Evolutionary conservation across 2,329 filamentous ascomycete genomes (phyloP), one percentile per base, ranked within the genome.

Genomic region (Rutstroemia sp.): DNA sequence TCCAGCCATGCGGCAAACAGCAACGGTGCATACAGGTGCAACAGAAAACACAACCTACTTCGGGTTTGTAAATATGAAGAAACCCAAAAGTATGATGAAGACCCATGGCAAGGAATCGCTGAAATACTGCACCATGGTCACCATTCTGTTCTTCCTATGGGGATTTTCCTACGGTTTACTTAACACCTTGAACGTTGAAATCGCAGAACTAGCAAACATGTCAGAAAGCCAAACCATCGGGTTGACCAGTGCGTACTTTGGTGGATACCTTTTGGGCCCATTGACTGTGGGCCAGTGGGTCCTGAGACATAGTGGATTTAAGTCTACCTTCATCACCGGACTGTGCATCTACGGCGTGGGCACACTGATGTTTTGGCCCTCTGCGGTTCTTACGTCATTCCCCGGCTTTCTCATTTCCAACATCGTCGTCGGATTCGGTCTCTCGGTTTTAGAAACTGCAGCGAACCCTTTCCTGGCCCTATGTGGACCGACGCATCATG

Each of bases 141-240:
- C 88, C 1, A 79, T 92, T 6, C 75, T 96, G 0, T 95, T 96
- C 72, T 84, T 95, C 61, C 75, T 96, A 2, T 95, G 90, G 91
- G 92, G 92, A 0, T 87, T 96, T 57, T 91, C 90, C 0, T 96
- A 96, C 64, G 92, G 92, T 0, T 78, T 96, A 2, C 76, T 96
- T 5, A 90, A 94, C 65, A 87, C 86, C 0, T 78, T 96, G 27
- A 95, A 95, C 68, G 79, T 78, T 19, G 82, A 83, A 23, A 84
- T 90, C 52, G 82, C 86, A 38, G 67, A 71, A 12, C 79, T 89
- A 5, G 65, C 78, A 21, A 85, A 87, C 3, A 57, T 66, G 76
- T 79, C 76, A 1, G 70, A 76, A 0, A 77, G 80, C 6, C 78
- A 90, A 68, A 84, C 80, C 0, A 73, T 89, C 3, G 84, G 84